Evolutionary conservation across 768 basidiomycete species (phyloP), one percentile per base, ranked within the genome.

Genomic region (Chalciporus sphaerocephalus): DNA sequence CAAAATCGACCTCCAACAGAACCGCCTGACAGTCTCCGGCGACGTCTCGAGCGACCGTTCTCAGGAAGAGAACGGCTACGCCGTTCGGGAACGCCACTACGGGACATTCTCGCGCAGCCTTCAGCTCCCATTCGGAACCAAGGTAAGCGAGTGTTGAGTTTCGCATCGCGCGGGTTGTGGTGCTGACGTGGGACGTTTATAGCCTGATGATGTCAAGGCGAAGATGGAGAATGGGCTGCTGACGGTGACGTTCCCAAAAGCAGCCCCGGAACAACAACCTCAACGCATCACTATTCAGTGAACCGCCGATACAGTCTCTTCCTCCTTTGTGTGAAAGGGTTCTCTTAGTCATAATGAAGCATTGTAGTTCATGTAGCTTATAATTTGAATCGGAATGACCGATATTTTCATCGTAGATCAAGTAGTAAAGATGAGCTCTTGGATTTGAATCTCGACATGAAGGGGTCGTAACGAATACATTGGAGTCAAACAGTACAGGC

Each of bases 141-240:
- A 75, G 67, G 74, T 74, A 54, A 6, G 58, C 13, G 37, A 28
- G 1, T 38, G 16, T 32, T 21, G 9, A 13, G n/a, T 15, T 9
- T 20, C 8, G 16, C n/a, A 21, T 28, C 6, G 28, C 4, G 9
- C 3, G 37, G 11, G 8, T 35, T 5, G 23, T 21, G 11, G 40
- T 20, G 4, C 20, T 3, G 23, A 7, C n/a, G n/a, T n/a, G n/a
- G n/a, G n/a, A n/a, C n/a, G 1, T n/a, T 47, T 42, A 9, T 48
- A 75, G 71, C 58, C 62, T 20, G 65, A 72, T 38, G 65, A 73
- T 20, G 70, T 77, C 52, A 72, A 70, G 47, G 76, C 76, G 0
- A 58, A 56, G 15, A 69, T 77, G 69, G 69, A 70, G 27, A 54
- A 75, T 34, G 75, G 74, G 5, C 59, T 79, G 20, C 52, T 78